Conservation (phyloP, 805 yeast species). For the Candida palmyrensis region DNA sequence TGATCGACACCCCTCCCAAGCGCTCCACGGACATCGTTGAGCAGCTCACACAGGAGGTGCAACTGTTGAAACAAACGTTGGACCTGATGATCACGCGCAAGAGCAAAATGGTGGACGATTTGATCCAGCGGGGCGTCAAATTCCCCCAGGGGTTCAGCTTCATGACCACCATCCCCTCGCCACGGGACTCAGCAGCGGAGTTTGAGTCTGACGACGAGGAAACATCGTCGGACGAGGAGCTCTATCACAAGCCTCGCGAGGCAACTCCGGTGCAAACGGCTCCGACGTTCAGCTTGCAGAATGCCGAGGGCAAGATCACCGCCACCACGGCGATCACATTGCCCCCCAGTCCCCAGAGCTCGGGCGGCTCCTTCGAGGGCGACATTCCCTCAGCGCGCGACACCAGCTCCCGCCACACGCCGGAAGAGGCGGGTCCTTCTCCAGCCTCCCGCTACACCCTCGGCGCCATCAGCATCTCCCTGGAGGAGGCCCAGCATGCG, state of each 20-base stretch:
- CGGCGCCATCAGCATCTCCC: constrained; percentile 9
- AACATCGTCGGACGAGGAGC: too few relatives aligned
- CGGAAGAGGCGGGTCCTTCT: too few relatives aligned
- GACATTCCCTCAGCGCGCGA: too few relatives aligned
- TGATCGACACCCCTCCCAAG: constrained; percentile 46
- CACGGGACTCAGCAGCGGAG: neutral
- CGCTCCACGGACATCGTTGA: constrained; percentile 30
- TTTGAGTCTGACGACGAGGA: neutral
- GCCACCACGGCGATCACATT: too few relatives aligned
- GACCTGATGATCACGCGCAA: constrained; percentile 20
- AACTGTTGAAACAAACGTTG: constrained; percentile 15
- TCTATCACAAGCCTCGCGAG: too few relatives aligned
- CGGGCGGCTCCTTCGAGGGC: too few relatives aligned
- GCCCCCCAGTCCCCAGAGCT: too few relatives aligned
- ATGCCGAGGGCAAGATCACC: too few relatives aligned
- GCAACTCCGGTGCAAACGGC: too few relatives aligned
- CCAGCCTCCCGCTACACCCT: too few relatives aligned
- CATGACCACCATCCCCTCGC: constrained; percentile 13
- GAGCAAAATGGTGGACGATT: constrained; percentile 10
- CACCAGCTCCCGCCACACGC: too few relatives aligned
- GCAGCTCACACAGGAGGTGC: constrained; percentile 22
- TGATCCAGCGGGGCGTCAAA: constrained; percentile 8
- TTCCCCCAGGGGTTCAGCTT: neutral
- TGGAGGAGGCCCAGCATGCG: constrained; percentile 9
- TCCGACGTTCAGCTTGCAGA: too few relatives aligned